Conservation (phyloP, 2,329 filamentous ascomycete genomes). For the Paecilomyces variotii region DNA sequence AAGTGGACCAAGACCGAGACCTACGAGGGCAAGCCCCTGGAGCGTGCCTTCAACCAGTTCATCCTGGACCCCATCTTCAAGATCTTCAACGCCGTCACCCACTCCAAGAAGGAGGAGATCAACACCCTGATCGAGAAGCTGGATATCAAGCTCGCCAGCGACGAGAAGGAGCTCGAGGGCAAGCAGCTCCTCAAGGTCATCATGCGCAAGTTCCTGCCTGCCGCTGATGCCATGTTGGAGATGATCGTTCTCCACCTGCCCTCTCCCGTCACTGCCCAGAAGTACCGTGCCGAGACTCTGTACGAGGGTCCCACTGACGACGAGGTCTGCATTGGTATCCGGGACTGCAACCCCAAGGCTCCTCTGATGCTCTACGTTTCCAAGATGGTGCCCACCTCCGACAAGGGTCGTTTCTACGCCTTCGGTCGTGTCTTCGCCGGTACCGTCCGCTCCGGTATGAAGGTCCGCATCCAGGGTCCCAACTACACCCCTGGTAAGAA, state of each 20-base stretch:
- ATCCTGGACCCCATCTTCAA: constrained; percentile 99
- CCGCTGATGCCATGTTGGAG: constrained; percentile 94
- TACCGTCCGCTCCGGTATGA: constrained; percentile 94
- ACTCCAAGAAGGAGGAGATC: constrained; percentile 96
- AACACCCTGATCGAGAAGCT: constrained; percentile 81
- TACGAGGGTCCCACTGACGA: constrained; percentile 97
- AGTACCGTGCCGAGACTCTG: constrained; percentile 95
- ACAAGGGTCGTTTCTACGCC: constrained; percentile 99
- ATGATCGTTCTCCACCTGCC: constrained; percentile 99
- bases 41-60: constrained; percentile 99
- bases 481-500: constrained; percentile 98
- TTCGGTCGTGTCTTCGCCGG: constrained; percentile 99
- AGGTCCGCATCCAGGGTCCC: constrained; percentile 99
- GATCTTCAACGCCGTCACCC: constrained; percentile 94
- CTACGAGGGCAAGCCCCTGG: constrained; percentile 77
- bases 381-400: constrained; percentile 99
- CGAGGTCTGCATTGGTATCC: constrained; percentile 88
- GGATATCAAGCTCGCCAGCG: constrained; percentile 75
- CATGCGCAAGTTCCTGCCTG: constrained; percentile 98
- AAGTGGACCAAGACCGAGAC: constrained; percentile 92
- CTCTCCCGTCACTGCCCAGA: constrained; percentile 90
- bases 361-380: constrained; percentile 99
- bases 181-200: constrained; percentile 96
- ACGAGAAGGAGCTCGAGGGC: constrained; percentile 91
- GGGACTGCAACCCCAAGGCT: constrained; percentile 95